Conservation (phyloP, 768 basidiomycete genomes). For the Rickenella mellea region DNA sequence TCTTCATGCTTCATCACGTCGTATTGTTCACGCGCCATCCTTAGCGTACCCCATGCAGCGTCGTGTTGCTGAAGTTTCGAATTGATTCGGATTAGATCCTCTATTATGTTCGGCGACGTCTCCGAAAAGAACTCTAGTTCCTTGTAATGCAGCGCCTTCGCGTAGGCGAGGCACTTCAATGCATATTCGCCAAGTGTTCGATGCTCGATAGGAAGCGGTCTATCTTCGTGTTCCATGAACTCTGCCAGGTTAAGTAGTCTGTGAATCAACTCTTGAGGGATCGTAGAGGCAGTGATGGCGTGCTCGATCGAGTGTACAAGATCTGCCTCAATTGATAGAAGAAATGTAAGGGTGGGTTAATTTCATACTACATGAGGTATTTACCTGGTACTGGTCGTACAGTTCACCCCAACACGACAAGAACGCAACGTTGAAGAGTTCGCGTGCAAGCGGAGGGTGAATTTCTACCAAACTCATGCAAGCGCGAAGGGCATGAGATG, state of each 20-base stretch:
- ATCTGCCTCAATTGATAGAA: conserved; percentile 63
- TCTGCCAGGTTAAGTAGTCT: conserved; percentile 89
- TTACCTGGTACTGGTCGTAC: conserved; percentile 92
- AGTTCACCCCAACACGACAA: conserved; percentile 95
- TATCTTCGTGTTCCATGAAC: conserved; percentile 99
- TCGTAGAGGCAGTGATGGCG: conserved; percentile 68
- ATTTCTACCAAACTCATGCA: conserved; percentile 92
- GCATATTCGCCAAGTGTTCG: conserved; percentile 91
- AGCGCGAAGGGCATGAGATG: conserved; percentile 94
- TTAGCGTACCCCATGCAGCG: conserved; percentile 93
- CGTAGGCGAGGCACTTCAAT: conserved; percentile 87
- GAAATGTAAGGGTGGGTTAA: conserved; percentile 6
- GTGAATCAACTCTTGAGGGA: conserved; percentile 85
- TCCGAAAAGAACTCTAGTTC: conserved; percentile 95
- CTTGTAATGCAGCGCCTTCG: conserved; percentile 97
- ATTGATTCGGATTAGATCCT: conserved; percentile 92
- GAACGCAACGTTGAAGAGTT: conserved; percentile 97
- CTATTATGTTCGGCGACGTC: conserved; percentile 83
- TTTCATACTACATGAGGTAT: background rate
- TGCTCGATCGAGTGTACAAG: conserved; percentile 82
- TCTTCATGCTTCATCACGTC: conserved; percentile 90
- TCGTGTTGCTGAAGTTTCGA: conserved; percentile 95
- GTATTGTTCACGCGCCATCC: conserved; percentile 82
- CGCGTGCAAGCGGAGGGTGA: conserved; percentile 83
- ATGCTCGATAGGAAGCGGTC: conserved; percentile 87